A percentile compares a stretch with the other conserved stretches of the same genome.
These are phyloP conservation scores for Chrysoporthe austroafricana DNA, from an alignment of 2,329 filamentous ascomycete species.

Conservation along the genomic window DNA sequence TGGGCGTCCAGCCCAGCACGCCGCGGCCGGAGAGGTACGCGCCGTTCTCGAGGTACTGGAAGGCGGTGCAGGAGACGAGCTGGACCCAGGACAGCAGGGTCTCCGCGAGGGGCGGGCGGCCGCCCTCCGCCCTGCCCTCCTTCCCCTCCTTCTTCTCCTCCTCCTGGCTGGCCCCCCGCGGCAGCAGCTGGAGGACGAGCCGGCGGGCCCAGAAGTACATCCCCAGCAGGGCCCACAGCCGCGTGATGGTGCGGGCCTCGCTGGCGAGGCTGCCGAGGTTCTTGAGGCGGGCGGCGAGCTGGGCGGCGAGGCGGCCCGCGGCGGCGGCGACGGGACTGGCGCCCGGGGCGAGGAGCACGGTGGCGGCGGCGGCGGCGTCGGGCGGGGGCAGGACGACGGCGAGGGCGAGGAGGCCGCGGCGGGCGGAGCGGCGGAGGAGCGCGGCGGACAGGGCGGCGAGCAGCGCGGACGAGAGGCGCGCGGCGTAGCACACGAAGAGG, in stretches of 20 bases:
- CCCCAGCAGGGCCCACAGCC: conserved; percentile 77
- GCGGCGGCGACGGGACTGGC: conserved; percentile 50
- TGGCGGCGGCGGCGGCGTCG: conserved; percentile 47
- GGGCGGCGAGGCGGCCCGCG: conserved; percentile 51
- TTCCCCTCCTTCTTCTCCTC: too few species aligned
- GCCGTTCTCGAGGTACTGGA: conserved; percentile 82
- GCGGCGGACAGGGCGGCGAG: conserved; percentile 59
- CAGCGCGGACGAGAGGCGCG: conserved; percentile 57
- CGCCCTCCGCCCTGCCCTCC: conserved; percentile 27
- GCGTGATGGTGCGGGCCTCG: conserved; percentile 72
- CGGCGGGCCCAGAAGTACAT: conserved; percentile 70
- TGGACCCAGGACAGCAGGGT: conserved; percentile 66
- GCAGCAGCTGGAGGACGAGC: conserved; percentile 45
- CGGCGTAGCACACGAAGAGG: conserved; percentile 69
- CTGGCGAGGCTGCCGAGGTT: conserved; percentile 67
- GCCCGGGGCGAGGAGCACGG: conserved; percentile 35
- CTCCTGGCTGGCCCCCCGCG: conserved; percentile 33
- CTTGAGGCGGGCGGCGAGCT: conserved; percentile 57
- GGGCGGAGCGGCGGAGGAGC: conserved; percentile 55
- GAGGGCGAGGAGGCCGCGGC: conserved; percentile 57
- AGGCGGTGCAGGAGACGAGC: conserved; percentile 67
- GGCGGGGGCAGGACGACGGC: conserved; percentile 57
- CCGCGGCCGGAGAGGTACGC: conserved; percentile 77
- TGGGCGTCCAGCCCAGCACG: conserved; percentile 62
- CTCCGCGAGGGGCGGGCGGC: conserved; percentile 46